Evolutionary conservation across 2,329 filamentous ascomycete genomes (phyloP).

Genomic region (Aotearoamyces nothofagi): DNA sequence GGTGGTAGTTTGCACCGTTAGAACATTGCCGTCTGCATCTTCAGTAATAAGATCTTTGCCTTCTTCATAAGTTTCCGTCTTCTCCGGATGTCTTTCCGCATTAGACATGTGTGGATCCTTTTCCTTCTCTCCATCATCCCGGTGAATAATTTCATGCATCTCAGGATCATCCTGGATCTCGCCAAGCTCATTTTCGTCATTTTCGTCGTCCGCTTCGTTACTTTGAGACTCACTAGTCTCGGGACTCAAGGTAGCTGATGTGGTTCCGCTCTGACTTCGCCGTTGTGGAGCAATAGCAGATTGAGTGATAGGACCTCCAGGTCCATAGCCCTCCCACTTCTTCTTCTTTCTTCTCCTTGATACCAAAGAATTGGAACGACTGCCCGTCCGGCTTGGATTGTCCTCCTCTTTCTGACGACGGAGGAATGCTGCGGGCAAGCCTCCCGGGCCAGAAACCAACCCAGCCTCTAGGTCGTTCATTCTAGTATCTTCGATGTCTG

Average conservation of each 20-base stretch:
- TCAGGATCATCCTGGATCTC: slow-evolving; percentile 20
- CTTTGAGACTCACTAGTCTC: slow-evolving; percentile 11
- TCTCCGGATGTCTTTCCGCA: slow-evolving; percentile 15
- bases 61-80: slow-evolving; percentile 64
- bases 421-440: slow-evolving; percentile 61
- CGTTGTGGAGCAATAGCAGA: slow-evolving; percentile 69
- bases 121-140: slow-evolving; percentile 19
- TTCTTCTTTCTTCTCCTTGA: slow-evolving; percentile 49
- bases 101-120: slow-evolving; percentile 15
- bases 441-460: slow-evolving; percentile 56
- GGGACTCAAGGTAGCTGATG: slow-evolving; percentile 16
- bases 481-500: slow-evolving; percentile 51
- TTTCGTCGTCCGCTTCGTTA: slow-evolving; percentile 18
- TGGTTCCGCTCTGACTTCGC: slow-evolving; percentile 13
- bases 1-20: too few relatives aligned
- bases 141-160: slow-evolving; percentile 19
- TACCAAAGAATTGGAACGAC: slow-evolving; percentile 43
- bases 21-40: slow-evolving; percentile 73
- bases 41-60: slow-evolving; percentile 69
- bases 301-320: slow-evolving; percentile 76
- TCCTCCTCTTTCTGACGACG: slow-evolving; percentile 72
- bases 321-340: slow-evolving; percentile 54
- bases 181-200: slow-evolving; percentile 14
- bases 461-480: slow-evolving; percentile 30
- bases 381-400: slow-evolving; percentile 32